Evolutionary conservation across 495 filamentous ascomycete species (phyloP).

Genomic region (Penicillium nucicola): DNA sequence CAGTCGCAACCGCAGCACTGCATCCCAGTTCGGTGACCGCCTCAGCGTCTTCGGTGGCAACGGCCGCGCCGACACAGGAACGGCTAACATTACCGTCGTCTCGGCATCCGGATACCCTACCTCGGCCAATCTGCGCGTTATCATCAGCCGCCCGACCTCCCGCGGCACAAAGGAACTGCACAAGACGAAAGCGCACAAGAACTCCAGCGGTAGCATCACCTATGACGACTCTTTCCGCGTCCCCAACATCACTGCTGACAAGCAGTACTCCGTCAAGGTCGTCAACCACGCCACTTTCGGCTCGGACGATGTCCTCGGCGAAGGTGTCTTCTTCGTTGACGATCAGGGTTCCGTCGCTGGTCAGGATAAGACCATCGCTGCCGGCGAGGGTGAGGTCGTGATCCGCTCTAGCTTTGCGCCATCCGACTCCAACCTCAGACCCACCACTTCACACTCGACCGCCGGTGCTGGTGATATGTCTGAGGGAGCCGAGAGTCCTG

Average conservation of each 20-base stretch:
- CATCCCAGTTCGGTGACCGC: conserved; percentile 42
- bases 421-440: conserved; percentile 27
- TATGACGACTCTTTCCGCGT: conserved; percentile 80
- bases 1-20: conserved; percentile 65
- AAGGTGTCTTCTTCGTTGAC: conserved; percentile 83
- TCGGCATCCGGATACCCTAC: conserved; percentile 76
- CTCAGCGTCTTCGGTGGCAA: conserved; percentile 49
- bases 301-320: conserved; percentile 75
- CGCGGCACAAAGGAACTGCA: conserved; percentile 74
- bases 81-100: conserved; percentile 75
- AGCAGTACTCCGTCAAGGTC: conserved; percentile 80
- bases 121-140: conserved; percentile 76
- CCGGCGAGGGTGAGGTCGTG: conserved; percentile 65
- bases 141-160: conserved; percentile 59
- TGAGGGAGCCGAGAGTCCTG: conserved; percentile 53
- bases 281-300: conserved; percentile 81
- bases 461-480: conserved; percentile 26
- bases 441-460: conserved; percentile 38
- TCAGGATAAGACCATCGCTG: conserved; percentile 68
- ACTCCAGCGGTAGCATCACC: conserved; percentile 49
- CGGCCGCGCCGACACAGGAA: conserved; percentile 61
- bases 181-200: conserved; percentile 81
- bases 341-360: conserved; percentile 64
- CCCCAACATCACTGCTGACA: conserved; percentile 69
- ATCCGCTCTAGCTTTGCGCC: conserved; percentile 62